A percentile compares a stretch with the other conserved stretches of the same genome.
phyloP scores from a whole-genome alignment of 768 basidiomycete genomes.

The Lentinula raphanica region DNA sequence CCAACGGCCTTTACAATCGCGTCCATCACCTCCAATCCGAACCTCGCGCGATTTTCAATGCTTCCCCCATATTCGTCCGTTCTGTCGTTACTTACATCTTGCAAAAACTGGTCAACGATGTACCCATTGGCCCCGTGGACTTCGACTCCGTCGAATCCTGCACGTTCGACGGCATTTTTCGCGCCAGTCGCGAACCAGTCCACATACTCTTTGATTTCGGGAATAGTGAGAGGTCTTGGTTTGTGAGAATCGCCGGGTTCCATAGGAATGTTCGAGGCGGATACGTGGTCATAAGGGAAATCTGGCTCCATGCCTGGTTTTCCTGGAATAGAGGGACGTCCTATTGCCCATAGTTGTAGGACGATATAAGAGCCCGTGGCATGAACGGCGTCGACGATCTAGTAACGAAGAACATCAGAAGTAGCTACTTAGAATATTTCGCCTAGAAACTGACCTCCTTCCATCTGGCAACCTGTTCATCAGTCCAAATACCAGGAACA shows the following conservation, averaged over 20 bases:
- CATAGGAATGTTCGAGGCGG: constrained; percentile 17
- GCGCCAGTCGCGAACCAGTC: constrained; percentile 40
- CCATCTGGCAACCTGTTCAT: constrained; percentile 15
- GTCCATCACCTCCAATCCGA: constrained; percentile 41
- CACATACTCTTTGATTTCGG: constrained; percentile 36
- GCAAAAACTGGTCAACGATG: constrained; percentile 43
- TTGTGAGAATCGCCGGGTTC: neutral
- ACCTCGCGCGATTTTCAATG: constrained; percentile 43
- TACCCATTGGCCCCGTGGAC: constrained; percentile 29
- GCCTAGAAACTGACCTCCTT: constrained; percentile 9
- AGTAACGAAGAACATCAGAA: neutral
- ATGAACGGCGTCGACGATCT: constrained; percentile 47
- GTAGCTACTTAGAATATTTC: neutral
- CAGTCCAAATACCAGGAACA: constrained; percentile 16
- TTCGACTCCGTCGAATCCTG: constrained; percentile 58
- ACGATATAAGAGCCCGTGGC: constrained; percentile 31
- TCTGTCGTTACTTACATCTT: constrained; percentile 35
- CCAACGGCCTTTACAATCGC: constrained; percentile 41
- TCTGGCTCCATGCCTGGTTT: constrained; percentile 6
- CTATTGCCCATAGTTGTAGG: constrained; percentile 49
- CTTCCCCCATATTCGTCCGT: constrained; percentile 52
- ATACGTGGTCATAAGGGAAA: constrained; percentile 17
- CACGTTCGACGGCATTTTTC: constrained; percentile 34
- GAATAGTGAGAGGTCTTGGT: constrained; percentile 29
- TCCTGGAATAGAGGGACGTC: constrained; percentile 22